Percentiles rank a stretch among this genome's conserved stretches.
Conservation (phyloP, 768 basidiomycete species). For the Asterophora lycoperdoides region DNA sequence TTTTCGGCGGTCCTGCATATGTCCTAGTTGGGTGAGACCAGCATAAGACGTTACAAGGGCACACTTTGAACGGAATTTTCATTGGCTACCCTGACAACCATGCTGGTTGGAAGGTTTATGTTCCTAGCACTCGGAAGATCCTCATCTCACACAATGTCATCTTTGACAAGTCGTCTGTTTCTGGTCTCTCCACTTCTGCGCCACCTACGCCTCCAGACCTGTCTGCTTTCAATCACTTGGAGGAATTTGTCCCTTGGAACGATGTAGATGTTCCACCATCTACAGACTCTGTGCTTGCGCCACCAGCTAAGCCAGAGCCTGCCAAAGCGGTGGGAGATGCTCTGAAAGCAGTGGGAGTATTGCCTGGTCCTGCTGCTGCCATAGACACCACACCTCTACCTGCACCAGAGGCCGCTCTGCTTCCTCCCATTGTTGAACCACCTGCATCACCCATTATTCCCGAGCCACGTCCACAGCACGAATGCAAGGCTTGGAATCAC, state of each 20-base stretch:
- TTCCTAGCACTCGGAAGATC: slow-evolving; percentile 3
- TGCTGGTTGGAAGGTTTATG: slow-evolving; percentile 5
- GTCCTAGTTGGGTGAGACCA: slow-evolving; percentile 34
- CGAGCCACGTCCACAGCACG: background rate
- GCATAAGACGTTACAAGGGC: slow-evolving; percentile 21
- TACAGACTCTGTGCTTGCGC: background rate
- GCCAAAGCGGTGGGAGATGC: too few species aligned
- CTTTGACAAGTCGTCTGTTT: slow-evolving; percentile 1
- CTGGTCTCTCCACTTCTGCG: background rate
- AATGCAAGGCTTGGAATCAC: too few species aligned
- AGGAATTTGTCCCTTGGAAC: background rate
- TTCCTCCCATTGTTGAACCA: too few species aligned
- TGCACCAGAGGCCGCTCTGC: background rate
- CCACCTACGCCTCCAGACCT: background rate
- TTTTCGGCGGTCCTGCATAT: slow-evolving; percentile 36
- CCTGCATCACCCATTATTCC: too few species aligned
- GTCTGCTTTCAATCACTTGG: background rate
- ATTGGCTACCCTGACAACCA: slow-evolving; percentile 28
- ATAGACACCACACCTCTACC: background rate
- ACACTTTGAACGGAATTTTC: slow-evolving; percentile 31
- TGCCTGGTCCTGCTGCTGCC: background rate
- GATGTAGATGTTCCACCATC: background rate
- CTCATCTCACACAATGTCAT: slow-evolving; percentile 2
- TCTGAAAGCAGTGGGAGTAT: background rate
- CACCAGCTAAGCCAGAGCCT: too few species aligned